Evolutionary conservation across 352 stramenopile genomes (phyloP).

Genomic region (Phytophthora fragariae): DNA sequence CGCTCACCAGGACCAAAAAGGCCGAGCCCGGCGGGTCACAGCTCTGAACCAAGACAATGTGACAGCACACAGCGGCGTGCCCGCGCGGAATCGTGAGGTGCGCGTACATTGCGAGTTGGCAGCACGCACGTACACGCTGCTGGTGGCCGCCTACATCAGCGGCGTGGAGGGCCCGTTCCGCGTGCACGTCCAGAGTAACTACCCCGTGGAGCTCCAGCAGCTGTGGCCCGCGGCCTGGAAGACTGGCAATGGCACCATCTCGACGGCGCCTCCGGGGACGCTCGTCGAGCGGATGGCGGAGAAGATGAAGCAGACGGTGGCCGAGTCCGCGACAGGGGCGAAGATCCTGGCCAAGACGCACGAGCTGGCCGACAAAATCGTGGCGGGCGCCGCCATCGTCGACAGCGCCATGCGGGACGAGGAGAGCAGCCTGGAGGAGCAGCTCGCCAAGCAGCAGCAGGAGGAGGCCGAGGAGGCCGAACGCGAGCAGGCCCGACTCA

Average conservation of each 20-base stretch:
- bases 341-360: conserved; percentile 81
- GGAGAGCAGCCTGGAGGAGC: conserved; percentile 59
- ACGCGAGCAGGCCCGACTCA: conserved; percentile 17
- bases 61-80: conserved; percentile 81
- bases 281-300: conserved; percentile 69
- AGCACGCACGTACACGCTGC: conserved; percentile 88
- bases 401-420: conserved; percentile 79
- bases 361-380: conserved; percentile 71
- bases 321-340: conserved; percentile 58
- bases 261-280: conserved; percentile 40
- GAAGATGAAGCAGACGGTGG: conserved; percentile 71
- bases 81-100: conserved; percentile 75
- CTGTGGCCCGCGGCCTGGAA: conserved; percentile 89
- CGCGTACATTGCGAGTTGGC: conserved; percentile 77
- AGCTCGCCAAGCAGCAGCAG: conserved; percentile 63
- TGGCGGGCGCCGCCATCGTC: conserved; percentile 65
- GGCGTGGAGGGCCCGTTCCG: conserved; percentile 93
- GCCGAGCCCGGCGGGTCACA: conserved; percentile 72
- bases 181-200: conserved; percentile 88
- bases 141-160: conserved; percentile 89
- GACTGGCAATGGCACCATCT: conserved; percentile 42
- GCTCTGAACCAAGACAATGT: conserved; percentile 74
- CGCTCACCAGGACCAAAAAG: conserved; percentile 49
- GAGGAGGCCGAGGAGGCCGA: conserved; percentile 43
- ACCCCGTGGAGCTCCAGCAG: conserved; percentile 74